These are phyloP conservation scores for Cornus suecica DNA, from an alignment of 148 eudicot genomes.

Conservation along the genomic window DNA sequence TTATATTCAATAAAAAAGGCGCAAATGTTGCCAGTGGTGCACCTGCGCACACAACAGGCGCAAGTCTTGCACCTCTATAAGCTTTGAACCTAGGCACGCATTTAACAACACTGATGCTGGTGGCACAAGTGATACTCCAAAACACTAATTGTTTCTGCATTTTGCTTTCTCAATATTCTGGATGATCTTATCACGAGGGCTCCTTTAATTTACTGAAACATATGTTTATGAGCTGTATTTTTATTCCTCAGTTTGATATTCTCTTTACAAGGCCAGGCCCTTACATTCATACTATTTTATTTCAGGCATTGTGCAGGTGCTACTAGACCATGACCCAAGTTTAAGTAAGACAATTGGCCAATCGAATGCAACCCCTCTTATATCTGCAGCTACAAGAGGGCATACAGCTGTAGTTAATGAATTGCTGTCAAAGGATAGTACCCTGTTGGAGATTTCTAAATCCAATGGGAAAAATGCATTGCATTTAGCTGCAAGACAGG, in stretches of 20 bases:
- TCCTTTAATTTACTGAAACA: background rate
- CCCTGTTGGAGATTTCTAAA: conserved; percentile 56
- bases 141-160: background rate
- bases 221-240: conserved; percentile 6
- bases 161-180: background rate
- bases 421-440: conserved; percentile 64
- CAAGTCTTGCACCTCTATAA: no score
- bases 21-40: no score
- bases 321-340: conserved; percentile 63
- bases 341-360: conserved; percentile 63
- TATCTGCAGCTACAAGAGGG: conserved; percentile 77
- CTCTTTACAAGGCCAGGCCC: background rate
- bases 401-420: conserved; percentile 68
- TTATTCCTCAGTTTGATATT: background rate
- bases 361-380: conserved; percentile 73
- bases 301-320: conserved; percentile 73
- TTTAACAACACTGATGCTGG: no score
- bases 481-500: conserved; percentile 80
- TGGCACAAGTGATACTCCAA: background rate
- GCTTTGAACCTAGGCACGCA: no score
- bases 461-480: conserved; percentile 86
- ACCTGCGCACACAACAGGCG: no score
- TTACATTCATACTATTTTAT: conserved; percentile 1
- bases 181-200: background rate
- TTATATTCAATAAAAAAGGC: no score